Conservation (phyloP, 352 stramenopile genomes). For the Phytophthora sp. region DNA sequence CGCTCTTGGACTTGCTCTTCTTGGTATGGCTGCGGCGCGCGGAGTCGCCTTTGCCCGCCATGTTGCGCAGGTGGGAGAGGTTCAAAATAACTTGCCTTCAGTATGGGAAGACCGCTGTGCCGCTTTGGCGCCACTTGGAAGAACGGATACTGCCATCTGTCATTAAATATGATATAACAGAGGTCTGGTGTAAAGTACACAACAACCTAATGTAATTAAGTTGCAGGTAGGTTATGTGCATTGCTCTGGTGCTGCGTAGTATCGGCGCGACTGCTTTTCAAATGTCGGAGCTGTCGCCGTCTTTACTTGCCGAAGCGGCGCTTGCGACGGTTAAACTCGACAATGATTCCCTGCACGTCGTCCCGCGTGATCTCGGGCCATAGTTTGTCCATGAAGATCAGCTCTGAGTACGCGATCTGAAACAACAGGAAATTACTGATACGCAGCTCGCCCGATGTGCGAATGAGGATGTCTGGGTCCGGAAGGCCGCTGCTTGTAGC, state of each 20-base stretch:
- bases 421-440: conserved; percentile 98
- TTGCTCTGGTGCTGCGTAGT: conserved; percentile 10
- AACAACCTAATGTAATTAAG: no score
- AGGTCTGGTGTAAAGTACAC: background rate
- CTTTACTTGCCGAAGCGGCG: conserved; percentile 91
- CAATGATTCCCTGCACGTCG: conserved; percentile 80
- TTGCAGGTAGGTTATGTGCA: conserved; percentile 13
- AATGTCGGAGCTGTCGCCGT: background rate
- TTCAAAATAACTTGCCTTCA: conserved; percentile 26
- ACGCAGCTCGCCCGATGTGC: conserved; percentile 94
- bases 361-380: conserved; percentile 94
- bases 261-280: background rate
- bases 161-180: background rate
- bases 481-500: conserved; percentile 66
- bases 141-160: background rate
- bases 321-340: conserved; percentile 88
- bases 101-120: conserved; percentile 20
- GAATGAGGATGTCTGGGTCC: conserved; percentile 95
- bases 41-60: conserved; percentile 28
- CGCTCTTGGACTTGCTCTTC: conserved; percentile 32
- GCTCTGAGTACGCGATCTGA: conserved; percentile 95
- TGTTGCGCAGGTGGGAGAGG: conserved; percentile 18
- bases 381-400: conserved; percentile 95
- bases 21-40: conserved; percentile 39
- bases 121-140: conserved; percentile 16